These are phyloP conservation scores for Trifolium pratense DNA, from an alignment of 306 rosid genomes.

Conservation along the genomic window DNA sequence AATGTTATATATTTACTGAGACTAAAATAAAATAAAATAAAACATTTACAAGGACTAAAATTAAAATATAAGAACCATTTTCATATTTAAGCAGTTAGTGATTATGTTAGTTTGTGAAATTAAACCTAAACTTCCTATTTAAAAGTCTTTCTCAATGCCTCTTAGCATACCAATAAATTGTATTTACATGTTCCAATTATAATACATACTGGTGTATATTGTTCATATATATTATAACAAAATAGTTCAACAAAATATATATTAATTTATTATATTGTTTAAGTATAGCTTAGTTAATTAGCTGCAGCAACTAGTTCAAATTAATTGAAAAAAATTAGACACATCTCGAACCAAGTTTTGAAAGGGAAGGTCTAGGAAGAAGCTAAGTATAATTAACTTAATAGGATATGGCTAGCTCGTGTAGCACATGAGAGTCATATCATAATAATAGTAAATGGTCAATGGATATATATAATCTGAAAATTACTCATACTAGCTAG, in stretches of 20 bases:
- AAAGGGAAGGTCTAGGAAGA: constrained; percentile 33
- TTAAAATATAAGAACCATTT: no score
- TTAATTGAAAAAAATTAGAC: background rate
- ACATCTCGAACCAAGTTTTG: background rate
- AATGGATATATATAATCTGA: constrained; percentile 35
- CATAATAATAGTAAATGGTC: constrained; percentile 20
- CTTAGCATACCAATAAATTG: background rate
- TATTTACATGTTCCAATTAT: background rate
- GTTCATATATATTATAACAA: background rate
- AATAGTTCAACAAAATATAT: background rate
- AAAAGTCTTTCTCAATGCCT: background rate
- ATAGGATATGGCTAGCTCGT: constrained; percentile 29
- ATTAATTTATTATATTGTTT: background rate
- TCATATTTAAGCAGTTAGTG: no score
- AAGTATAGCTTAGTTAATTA: background rate
- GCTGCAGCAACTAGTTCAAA: background rate
- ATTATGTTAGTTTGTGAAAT: background rate
- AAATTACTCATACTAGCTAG: constrained; percentile 52
- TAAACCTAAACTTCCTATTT: background rate
- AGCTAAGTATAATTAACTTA: constrained; percentile 22
- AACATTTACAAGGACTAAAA: no score
- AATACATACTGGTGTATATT: background rate
- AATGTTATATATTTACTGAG: no score
- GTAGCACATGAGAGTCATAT: constrained; percentile 38
- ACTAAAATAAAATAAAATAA: no score